Evolutionary conservation across 306 rosid genomes (phyloP).

Genomic region (Begonia loranthoides): DNA sequence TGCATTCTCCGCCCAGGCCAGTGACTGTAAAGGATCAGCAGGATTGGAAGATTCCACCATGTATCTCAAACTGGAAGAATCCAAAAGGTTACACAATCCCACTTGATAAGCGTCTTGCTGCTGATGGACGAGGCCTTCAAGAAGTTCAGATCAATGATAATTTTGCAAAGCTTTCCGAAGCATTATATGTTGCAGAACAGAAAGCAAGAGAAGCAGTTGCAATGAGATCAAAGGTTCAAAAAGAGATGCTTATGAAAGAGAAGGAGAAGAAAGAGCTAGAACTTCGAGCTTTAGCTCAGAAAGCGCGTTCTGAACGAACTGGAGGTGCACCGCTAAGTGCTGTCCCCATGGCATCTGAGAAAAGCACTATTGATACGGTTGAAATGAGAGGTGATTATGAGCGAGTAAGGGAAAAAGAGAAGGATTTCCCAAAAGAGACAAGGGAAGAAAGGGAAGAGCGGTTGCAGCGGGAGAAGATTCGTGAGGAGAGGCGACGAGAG

Average conservation of each 20-base stretch:
- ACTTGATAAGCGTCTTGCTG: slow-evolving; percentile 79
- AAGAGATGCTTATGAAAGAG: slow-evolving; percentile 74
- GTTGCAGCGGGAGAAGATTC: slow-evolving; percentile 61
- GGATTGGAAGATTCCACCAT: slow-evolving; percentile 94
- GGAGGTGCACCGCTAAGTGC: slow-evolving; percentile 50
- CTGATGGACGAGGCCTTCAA: slow-evolving; percentile 84
- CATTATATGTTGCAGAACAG: slow-evolving; percentile 76
- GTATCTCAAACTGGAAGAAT: slow-evolving; percentile 92
- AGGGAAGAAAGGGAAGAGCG: slow-evolving; percentile 66
- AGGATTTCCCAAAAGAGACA: slow-evolving; percentile 37
- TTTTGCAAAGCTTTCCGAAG: slow-evolving; percentile 75
- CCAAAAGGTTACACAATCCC: slow-evolving; percentile 88
- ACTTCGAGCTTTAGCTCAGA: slow-evolving; percentile 64
- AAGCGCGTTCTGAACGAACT: slow-evolving; percentile 71
- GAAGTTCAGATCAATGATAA: slow-evolving; percentile 83
- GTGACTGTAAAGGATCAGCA: slow-evolving; percentile 87
- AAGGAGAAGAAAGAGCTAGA: slow-evolving; percentile 80
- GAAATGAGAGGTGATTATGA: slow-evolving; percentile 48
- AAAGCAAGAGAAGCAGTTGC: slow-evolving; percentile 93
- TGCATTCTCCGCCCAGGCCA: slow-evolving; percentile 91
- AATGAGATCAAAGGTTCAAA: slow-evolving; percentile 86
- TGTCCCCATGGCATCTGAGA: slow-evolving; percentile 26
- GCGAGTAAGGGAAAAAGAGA: slow-evolving; percentile 40
- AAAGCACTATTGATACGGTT: slow-evolving; percentile 23
- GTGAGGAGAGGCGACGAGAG: slow-evolving; percentile 75